These are phyloP conservation scores for Aureobasidium sp. DNA, from an alignment of 2,329 filamentous ascomycete genomes.

Conservation along the genomic window DNA sequence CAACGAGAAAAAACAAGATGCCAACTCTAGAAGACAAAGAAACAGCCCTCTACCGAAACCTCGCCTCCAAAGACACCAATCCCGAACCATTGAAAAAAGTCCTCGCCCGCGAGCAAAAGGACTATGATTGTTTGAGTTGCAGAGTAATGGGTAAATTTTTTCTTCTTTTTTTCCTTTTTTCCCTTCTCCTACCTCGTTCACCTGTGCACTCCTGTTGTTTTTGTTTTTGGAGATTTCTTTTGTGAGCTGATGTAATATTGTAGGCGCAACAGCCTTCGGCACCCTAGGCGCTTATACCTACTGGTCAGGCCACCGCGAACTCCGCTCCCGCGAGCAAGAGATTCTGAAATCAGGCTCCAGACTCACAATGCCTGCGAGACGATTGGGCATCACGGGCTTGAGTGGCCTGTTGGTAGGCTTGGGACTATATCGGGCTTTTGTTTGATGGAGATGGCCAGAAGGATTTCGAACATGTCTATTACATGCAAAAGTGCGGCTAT, in stretches of 20 bases:
- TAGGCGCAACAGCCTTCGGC: slow-evolving; percentile 40
- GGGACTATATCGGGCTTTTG: slow-evolving; percentile 36
- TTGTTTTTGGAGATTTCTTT: too few relatives aligned
- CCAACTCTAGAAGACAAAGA: not conserved
- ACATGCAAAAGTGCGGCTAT: too few relatives aligned
- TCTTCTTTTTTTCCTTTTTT: not conserved
- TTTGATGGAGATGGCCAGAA: slow-evolving; percentile 20
- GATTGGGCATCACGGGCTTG: slow-evolving; percentile 33
- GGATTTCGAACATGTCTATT: too few relatives aligned
- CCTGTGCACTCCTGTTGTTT: too few relatives aligned
- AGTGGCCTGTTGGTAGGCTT: slow-evolving; percentile 36
- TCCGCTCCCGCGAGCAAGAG: slow-evolving; percentile 34
- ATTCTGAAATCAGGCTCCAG: slow-evolving; percentile 36
- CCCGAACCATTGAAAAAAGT: slow-evolving; percentile 21
- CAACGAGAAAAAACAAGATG: not conserved
- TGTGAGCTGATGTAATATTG: too few relatives aligned
- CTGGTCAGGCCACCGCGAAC: slow-evolving; percentile 39
- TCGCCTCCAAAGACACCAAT: slow-evolving; percentile 8
- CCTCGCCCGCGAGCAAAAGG: slow-evolving; percentile 44
- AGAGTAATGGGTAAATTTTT: slow-evolving; percentile 27
- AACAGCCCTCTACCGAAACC: not conserved
- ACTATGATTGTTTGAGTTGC: slow-evolving; percentile 30
- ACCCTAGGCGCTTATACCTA: slow-evolving; percentile 43
- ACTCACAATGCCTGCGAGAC: slow-evolving; percentile 36
- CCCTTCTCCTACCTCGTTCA: not conserved